Base-by-base conservation (phyloP, 495 filamentous ascomycete genomes). In the Halenospora varia region DNA sequence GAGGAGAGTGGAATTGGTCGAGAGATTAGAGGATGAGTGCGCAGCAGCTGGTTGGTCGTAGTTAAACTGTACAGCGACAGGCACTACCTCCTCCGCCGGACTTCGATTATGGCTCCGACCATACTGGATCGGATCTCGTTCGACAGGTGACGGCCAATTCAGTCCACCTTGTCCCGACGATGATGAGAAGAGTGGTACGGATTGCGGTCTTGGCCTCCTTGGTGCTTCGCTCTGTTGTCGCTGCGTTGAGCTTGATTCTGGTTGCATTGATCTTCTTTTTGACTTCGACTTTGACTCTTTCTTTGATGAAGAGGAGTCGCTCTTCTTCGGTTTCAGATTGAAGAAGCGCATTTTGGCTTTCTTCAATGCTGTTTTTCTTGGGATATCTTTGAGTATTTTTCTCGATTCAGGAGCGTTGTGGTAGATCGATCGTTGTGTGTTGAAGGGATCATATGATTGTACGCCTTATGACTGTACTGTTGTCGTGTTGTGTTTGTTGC, bases 21-120 rank as follows among this genome's bases (percentile, higher is more conserved):
- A 55, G 10, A 55, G 52, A 25, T 55, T 47, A 3, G 39, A 24
- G n/a, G 51, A 19, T 15, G 51, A 53, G n/a, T n/a, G n/a, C n/a
- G n/a, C n/a, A n/a, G n/a, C n/a, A n/a, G n/a, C n/a, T n/a, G n/a
- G n/a, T n/a, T n/a, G n/a, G n/a, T n/a, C n/a, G n/a, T n/a, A n/a
- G n/a, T n/a, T n/a, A n/a, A n/a, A n/a, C n/a, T n/a, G n/a, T n/a
- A n/a, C n/a, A n/a, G n/a, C n/a, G n/a, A n/a, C n/a, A n/a, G n/a
- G n/a, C n/a, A n/a, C n/a, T n/a, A n/a, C n/a, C n/a, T n/a, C n/a
- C n/a, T n/a, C n/a, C n/a, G n/a, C n/a, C n/a, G 24, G 26, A 2
- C 13, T 13, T 35, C 29, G 29, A 35, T 35, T 4, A 4, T 35
- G 29, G 29, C 13, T 35, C 13, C 13, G 29, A 35, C 29, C 29